Evolutionary conservation across 2,329 filamentous ascomycete genomes (phyloP).

Genomic region (Microdochium nivale): DNA sequence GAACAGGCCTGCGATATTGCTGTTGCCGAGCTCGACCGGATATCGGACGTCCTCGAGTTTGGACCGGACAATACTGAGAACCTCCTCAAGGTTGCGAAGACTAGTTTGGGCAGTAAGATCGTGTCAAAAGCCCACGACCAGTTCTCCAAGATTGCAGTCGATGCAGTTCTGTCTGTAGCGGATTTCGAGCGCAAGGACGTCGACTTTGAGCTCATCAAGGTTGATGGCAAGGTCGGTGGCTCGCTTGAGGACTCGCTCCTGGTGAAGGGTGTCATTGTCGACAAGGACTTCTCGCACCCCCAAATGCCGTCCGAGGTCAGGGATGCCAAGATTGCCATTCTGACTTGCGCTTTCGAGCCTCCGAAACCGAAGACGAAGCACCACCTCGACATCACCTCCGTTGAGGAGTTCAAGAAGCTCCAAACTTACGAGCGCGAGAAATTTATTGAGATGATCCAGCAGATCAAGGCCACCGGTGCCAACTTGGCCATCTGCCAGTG

Average conservation of each 20-base stretch:
- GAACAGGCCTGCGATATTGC: slow-evolving; percentile 97
- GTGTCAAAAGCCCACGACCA: slow-evolving; percentile 98
- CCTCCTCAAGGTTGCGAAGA: slow-evolving; percentile 89
- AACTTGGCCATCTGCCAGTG: slow-evolving; percentile 98
- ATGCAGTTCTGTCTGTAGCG: slow-evolving; percentile 92
- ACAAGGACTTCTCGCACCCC: slow-evolving; percentile 99
- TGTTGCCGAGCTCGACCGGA: slow-evolving; percentile 82
- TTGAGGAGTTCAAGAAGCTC: slow-evolving; percentile 97
- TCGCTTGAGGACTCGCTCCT: slow-evolving; percentile 87
- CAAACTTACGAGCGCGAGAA: slow-evolving; percentile 94
- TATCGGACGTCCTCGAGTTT: slow-evolving; percentile 88
- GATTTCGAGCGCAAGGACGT: slow-evolving; percentile 95
- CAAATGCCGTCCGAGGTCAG: slow-evolving; percentile 96
- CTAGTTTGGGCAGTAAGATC: slow-evolving; percentile 95
- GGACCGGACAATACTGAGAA: slow-evolving; percentile 71
- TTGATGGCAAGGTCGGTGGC: slow-evolving; percentile 95
- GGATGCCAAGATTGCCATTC: slow-evolving; percentile 93
- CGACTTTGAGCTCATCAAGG: slow-evolving; percentile 98
- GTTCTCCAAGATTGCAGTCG: slow-evolving; percentile 93
- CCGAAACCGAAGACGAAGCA: slow-evolving; percentile 99
- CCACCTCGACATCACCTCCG: slow-evolving; percentile 92
- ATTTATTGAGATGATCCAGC: slow-evolving; percentile 96
- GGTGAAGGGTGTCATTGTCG: slow-evolving; percentile 95
- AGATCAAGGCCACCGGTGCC: slow-evolving; percentile 94
- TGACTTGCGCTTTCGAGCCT: slow-evolving; percentile 96